Evolutionary conservation across 2,329 filamentous ascomycete species (phyloP).

Genomic region (Pseudohalonectria lignicola): DNA sequence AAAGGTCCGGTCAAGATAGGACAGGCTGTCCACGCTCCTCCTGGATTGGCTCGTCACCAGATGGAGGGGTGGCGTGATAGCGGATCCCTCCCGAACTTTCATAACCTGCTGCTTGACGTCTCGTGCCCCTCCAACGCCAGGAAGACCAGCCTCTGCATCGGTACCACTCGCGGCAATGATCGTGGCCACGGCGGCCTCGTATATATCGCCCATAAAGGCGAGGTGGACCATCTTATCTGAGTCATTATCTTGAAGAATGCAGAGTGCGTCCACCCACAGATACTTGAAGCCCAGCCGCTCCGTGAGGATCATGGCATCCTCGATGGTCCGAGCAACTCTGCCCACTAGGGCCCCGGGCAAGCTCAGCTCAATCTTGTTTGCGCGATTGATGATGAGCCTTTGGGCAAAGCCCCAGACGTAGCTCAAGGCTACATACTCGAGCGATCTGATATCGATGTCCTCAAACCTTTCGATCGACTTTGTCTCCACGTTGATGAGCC

Average conservation of each 20-base stretch:
- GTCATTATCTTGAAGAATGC: constrained; percentile 10
- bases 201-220: constrained; percentile 4
- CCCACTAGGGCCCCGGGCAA: not conserved
- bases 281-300: constrained; percentile 6
- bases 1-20: not conserved
- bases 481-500: not conserved
- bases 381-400: not conserved
- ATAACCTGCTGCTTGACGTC: not conserved
- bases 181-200: constrained; percentile 3
- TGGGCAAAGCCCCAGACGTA: constrained; percentile 19
- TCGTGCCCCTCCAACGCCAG: not conserved
- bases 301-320: constrained; percentile 6
- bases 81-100: too few species aligned
- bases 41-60: not conserved
- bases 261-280: constrained; percentile 10
- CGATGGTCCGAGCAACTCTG: constrained; percentile 2
- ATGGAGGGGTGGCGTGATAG: not conserved
- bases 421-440: constrained; percentile 17
- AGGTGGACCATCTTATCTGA: constrained; percentile 4
- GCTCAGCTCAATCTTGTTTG: not conserved
- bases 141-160: constrained; percentile 2
- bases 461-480: constrained; percentile 30
- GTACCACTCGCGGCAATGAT: constrained; percentile 3
- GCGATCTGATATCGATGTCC: constrained; percentile 30
- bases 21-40: not conserved